Evolutionary conservation across 2,329 filamentous ascomycete species (phyloP).

Genomic region (Chaetothyriales sp.): DNA sequence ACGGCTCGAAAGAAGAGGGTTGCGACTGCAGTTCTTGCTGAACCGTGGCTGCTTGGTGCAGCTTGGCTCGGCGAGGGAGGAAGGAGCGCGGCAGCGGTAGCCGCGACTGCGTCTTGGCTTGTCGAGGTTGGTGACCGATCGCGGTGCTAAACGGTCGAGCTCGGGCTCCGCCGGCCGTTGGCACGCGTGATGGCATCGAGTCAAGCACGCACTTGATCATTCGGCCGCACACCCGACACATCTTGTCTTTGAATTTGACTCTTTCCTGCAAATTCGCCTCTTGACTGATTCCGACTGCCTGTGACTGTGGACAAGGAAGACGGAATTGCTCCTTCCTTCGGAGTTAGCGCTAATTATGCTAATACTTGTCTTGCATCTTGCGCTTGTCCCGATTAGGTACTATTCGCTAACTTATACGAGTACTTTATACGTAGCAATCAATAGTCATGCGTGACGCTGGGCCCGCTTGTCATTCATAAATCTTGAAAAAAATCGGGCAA

Average conservation of each 20-base stretch:
- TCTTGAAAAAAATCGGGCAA: too few relatives aligned
- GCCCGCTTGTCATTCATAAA: too few relatives aligned
- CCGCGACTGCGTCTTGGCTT: not conserved
- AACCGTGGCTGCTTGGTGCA: constrained; percentile 24
- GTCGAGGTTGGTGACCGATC: not conserved
- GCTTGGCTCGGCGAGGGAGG: constrained; percentile 26
- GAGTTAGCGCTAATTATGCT: not conserved
- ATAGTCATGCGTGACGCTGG: too few relatives aligned
- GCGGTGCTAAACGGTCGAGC: not conserved
- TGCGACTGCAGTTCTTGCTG: not conserved
- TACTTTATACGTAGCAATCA: too few relatives aligned
- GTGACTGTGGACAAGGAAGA: constrained; percentile 1
- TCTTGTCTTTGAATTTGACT: constrained; percentile 2
- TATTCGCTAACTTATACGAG: too few relatives aligned
- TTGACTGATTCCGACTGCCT: not conserved
- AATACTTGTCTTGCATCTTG: not conserved
- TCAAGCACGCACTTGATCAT: constrained; percentile 19
- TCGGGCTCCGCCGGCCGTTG: not conserved
- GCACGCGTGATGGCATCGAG: constrained; percentile 16
- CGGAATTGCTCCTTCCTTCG: too few relatives aligned
- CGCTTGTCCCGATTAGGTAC: not conserved
- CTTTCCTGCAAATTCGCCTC: too few relatives aligned
- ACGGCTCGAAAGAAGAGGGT: not conserved
- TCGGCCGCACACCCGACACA: constrained; percentile 19
- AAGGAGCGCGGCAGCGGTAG: constrained; percentile 14